phyloP scores from a whole-genome alignment of 1,284 basidiomycete species.

The Cryptococcus sp. region DNA sequence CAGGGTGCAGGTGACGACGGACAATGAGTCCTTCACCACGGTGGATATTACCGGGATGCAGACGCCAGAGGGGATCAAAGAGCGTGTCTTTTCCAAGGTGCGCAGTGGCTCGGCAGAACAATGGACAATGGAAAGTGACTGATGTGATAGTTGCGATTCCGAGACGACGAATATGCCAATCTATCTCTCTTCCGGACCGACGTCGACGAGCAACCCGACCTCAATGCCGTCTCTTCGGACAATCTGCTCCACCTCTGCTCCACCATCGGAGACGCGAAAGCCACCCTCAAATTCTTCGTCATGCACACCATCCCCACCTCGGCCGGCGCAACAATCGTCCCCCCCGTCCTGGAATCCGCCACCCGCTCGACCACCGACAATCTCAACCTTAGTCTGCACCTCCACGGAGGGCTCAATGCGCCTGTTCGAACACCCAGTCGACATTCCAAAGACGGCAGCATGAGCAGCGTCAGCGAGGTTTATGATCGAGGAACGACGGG shows the following conservation, averaged over 20 bases:
- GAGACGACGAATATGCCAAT: conserved; percentile 69
- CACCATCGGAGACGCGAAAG: conserved; percentile 64
- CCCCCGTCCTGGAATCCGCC: conserved; percentile 12
- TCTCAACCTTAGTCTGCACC: no score
- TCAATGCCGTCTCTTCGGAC: conserved; percentile 63
- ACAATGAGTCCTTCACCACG: conserved; percentile 70
- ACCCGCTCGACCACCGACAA: conserved; percentile 28
- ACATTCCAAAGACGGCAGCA: conserved; percentile 39
- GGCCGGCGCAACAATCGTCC: conserved; percentile 37
- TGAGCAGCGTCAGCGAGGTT: conserved; percentile 35
- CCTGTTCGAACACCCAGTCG: conserved; percentile 20
- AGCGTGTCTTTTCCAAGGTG: conserved; percentile 78
- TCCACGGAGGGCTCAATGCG: no score
- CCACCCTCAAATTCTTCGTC: conserved; percentile 73
- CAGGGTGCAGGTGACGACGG: conserved; percentile 59
- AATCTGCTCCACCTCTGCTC: conserved; percentile 65
- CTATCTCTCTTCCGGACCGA: conserved; percentile 81
- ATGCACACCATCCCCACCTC: conserved; percentile 35
- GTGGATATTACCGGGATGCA: conserved; percentile 71
- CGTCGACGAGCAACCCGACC: conserved; percentile 67
- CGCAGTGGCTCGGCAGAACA: no score
- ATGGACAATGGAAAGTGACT: no score
- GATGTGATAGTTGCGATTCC: conserved; percentile 65
- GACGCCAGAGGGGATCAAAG: conserved; percentile 67
- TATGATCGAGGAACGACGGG: conserved; percentile 18